A percentile compares a stretch with the other conserved stretches of the same genome.
These are phyloP conservation scores for Neovahlkampfia damariscottae DNA, from an alignment of 78 protist genomes.

Conservation along the genomic window DNA sequence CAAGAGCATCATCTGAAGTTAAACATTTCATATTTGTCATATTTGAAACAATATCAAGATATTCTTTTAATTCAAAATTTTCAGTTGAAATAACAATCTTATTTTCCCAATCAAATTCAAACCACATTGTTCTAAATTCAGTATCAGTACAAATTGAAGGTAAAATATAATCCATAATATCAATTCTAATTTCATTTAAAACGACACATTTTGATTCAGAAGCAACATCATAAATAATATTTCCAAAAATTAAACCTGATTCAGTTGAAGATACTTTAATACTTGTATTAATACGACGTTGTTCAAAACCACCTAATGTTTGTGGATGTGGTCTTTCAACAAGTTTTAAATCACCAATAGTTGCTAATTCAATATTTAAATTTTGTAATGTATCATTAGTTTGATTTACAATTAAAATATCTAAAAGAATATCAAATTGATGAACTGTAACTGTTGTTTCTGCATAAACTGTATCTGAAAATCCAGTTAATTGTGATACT, in stretches of 20 bases:
- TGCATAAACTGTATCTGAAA: constrained; percentile 86
- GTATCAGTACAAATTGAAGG: constrained; percentile 68
- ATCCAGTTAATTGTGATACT: constrained; percentile 78
- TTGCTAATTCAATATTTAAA: constrained; percentile 80
- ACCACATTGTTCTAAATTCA: constrained; percentile 87
- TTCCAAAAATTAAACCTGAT: constrained; percentile 87
- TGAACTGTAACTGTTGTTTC: constrained; percentile 90
- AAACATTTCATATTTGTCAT: constrained; percentile 85
- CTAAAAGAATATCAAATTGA: constrained; percentile 87
- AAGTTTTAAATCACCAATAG: constrained; percentile 86
- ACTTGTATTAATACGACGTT: constrained; percentile 33
- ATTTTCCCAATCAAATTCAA: constrained; percentile 97
- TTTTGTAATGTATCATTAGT: constrained; percentile 75
- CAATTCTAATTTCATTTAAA: constrained; percentile 85
- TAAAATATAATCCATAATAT: constrained; percentile 89
- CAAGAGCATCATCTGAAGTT: constrained; percentile 52
- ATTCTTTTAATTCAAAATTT: constrained; percentile 38
- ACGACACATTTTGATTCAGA: constrained; percentile 65
- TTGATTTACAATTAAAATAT: constrained; percentile 63
- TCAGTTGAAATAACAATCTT: constrained; percentile 54
- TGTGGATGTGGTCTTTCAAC: constrained; percentile 72
- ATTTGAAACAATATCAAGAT: constrained; percentile 57
- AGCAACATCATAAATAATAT: constrained; percentile 71
- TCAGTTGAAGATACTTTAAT: constrained; percentile 92
- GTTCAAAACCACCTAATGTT: constrained; percentile 67